Evolutionary conservation across 2,329 filamentous ascomycete genomes (phyloP), one percentile per base, ranked within the genome.

Genomic region (Aspergillus candidus): DNA sequence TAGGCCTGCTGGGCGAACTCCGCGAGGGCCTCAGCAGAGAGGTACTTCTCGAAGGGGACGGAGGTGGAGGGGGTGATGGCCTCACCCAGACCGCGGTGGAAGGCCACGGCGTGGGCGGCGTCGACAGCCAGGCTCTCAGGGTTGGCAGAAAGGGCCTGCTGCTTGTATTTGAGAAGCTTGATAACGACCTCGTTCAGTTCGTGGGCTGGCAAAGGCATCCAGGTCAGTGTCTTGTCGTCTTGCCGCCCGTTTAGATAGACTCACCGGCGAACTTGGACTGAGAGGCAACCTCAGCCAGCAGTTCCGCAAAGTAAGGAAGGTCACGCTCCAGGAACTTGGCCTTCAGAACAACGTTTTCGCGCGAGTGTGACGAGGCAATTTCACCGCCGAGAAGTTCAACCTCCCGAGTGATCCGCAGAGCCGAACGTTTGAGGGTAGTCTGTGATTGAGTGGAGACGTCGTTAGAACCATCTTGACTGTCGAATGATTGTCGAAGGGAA

Each of bases 281-380:
- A 50, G 84, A 83, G 62, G 93, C 78, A 60, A 96, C 86, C 77
- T 98, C 94, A 63, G 85, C 88, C 58, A 98, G 80, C 55, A 98
- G 79, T 77, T 98, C 93, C 62, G 89, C 82, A 70, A 95, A 98
- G 80, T 97, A 98, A 57, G 93, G 93, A 56, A 98, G 82, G 68
- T 98, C 90, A 67, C 93, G 83, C 67, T 88, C 83, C 56, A 98
- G 82, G 79, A 98, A 98, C 75, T 86, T 94, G 67, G 93, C 88
- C 71, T 91, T 84, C 62, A 98, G 75, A 48, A 98, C 82, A 52
- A 98, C 75, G 66, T 89, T 89, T 77, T 98, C 93, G 65, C 91
- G 86, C 60, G 88, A 90, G 74, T 96, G 89, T 71, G 86, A 88
- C 55, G 91, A 78, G 59, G 75, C 79, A 73, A 97, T 82, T 80